Evolutionary conservation across 257 asterid genomes (phyloP).

Genomic region (Mentha longifolia): DNA sequence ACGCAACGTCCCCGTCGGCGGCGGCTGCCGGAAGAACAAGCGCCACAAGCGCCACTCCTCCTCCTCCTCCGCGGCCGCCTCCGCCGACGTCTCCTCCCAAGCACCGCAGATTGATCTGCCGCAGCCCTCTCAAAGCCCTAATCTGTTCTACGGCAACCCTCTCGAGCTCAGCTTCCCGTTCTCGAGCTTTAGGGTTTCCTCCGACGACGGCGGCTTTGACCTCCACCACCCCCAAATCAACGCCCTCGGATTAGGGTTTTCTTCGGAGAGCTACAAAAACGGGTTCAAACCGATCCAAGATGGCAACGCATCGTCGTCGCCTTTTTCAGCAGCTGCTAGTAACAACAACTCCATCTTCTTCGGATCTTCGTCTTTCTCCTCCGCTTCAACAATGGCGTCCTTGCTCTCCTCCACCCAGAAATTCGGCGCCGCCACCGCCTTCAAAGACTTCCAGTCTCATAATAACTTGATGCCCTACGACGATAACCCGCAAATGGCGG

Average conservation of each 20-base stretch:
- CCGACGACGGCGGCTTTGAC: conserved; percentile 25
- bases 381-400: conserved; percentile 46
- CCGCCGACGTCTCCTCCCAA: conserved; percentile 29
- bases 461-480: conserved; percentile 29
- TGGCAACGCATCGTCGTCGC: conserved; percentile 13
- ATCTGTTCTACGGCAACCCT: conserved; percentile 36
- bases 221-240: conserved; percentile 42
- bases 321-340: conserved; percentile 10
- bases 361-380: conserved; percentile 39
- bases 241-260: conserved; percentile 54
- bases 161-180: conserved; percentile 49
- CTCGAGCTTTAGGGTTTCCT: conserved; percentile 44
- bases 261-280: conserved; percentile 32
- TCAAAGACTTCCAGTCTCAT: background rate
- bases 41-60: conserved; percentile 42
- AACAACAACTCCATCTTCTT: conserved; percentile 31
- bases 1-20: conserved; percentile 71
- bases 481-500: conserved; percentile 29
- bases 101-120: conserved; percentile 32
- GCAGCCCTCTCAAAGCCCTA: conserved; percentile 25
- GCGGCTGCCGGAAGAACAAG: conserved; percentile 62
- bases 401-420: conserved; percentile 41
- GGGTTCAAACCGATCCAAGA: conserved; percentile 42
- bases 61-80: conserved; percentile 11
- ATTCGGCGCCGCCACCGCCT: conserved; percentile 12